Evolutionary conservation across 805 yeast species (phyloP).

Genomic region (Wickerhamomyces xylosicus): DNA sequence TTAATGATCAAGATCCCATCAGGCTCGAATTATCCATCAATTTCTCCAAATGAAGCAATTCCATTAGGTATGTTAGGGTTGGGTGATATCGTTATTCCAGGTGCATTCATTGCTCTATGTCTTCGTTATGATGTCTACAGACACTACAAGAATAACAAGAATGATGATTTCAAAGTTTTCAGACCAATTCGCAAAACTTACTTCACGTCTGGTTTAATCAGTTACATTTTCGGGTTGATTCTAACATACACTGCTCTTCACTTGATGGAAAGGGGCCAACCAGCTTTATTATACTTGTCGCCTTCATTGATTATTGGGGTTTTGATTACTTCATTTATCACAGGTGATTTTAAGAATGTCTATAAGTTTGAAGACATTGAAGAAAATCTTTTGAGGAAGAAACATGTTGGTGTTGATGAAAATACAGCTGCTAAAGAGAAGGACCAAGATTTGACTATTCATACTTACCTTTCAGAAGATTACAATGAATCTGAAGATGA

Average conservation of each 20-base stretch:
- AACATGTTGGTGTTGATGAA: conserved; percentile 1
- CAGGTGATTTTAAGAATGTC: conserved; percentile 28
- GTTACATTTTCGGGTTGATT: conserved; percentile 37
- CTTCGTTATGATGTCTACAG: conserved; percentile 41
- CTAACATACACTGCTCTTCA: conserved; percentile 31
- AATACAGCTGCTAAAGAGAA: not conserved
- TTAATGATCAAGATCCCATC: conserved; percentile 19
- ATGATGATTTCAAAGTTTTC: conserved; percentile 26
- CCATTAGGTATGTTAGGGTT: conserved; percentile 41
- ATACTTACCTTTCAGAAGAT: not conserved
- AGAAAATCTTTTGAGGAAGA: conserved; percentile 9
- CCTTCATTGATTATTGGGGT: conserved; percentile 34
- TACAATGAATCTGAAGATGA: not conserved
- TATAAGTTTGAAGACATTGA: conserved; percentile 12
- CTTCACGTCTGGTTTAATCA: conserved; percentile 33
- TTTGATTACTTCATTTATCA: conserved; percentile 21
- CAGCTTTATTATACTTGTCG: conserved; percentile 55
- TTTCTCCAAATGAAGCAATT: not conserved
- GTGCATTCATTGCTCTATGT: conserved; percentile 39
- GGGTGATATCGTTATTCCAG: conserved; percentile 61
- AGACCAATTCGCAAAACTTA: conserved; percentile 25
- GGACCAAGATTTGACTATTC: not conserved
- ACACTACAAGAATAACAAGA: conserved; percentile 23
- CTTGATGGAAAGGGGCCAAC: conserved; percentile 41
- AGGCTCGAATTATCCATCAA: conserved; percentile 2